Percentiles rank a stretch among this genome's conserved stretches.
Conservation (phyloP, 2,329 filamentous ascomycete genomes). For the Elsinoe fawcettii region DNA sequence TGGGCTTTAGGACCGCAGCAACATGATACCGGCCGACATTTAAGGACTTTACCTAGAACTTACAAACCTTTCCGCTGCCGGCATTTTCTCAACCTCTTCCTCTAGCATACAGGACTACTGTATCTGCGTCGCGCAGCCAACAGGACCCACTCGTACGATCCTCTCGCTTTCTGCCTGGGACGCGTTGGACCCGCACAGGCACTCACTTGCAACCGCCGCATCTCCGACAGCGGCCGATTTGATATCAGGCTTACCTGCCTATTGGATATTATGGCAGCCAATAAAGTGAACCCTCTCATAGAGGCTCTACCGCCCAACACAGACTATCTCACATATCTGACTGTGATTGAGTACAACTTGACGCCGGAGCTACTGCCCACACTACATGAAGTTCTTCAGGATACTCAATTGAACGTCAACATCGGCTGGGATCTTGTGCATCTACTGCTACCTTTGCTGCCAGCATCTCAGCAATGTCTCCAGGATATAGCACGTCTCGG, state of each 20-base stretch:
- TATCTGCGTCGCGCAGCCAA: not conserved
- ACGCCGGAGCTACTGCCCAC: constrained; percentile 58
- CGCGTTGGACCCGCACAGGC: constrained; percentile 12
- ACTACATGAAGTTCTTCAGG: constrained; percentile 61
- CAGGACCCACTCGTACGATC: constrained; percentile 3
- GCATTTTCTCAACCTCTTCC: no score
- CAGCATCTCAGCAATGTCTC: constrained; percentile 60
- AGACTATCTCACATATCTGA: constrained; percentile 70
- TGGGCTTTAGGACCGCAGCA: not conserved
- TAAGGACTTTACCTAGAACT: no score
- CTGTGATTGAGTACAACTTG: constrained; percentile 67
- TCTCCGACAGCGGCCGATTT: constrained; percentile 8
- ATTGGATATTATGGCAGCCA: constrained; percentile 18
- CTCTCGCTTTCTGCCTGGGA: not conserved
- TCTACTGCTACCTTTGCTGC: constrained; percentile 60
- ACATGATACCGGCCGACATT: not conserved
- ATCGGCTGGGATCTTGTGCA: constrained; percentile 82
- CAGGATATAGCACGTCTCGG: constrained; percentile 67
- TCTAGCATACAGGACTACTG: not conserved
- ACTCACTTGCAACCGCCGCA: not conserved
- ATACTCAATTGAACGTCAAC: constrained; percentile 60
- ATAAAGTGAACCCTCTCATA: constrained; percentile 43
- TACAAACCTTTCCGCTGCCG: no score
- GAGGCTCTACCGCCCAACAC: constrained; percentile 53
- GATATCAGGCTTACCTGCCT: not conserved